Conservation (phyloP, 139 green algal genomes). For the Nannochloris sp. region DNA sequence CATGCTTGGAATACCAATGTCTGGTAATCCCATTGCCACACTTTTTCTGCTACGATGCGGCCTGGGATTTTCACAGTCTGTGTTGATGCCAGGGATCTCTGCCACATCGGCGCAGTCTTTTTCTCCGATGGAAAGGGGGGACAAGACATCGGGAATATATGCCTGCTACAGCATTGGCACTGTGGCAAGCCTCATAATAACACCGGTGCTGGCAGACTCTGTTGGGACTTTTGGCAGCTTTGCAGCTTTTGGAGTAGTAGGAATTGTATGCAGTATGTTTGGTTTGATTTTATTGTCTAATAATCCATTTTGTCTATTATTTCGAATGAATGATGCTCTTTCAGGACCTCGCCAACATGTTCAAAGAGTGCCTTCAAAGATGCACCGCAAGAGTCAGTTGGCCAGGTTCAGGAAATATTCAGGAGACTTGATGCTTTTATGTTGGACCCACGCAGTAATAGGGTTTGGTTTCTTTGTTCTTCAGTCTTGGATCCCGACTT, state of each 20-base stretch:
- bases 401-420: background rate
- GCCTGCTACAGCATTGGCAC: conserved; percentile 49
- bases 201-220: conserved; percentile 27
- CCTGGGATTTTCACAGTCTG: conserved; percentile 46
- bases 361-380: background rate
- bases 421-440: conserved; percentile 33
- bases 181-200: conserved; percentile 38
- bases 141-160: conserved; percentile 41
- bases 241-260: conserved; percentile 20
- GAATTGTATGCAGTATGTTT: conserved; percentile 28
- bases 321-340: background rate
- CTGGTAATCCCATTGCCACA: conserved; percentile 8
- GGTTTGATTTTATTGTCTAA: background rate
- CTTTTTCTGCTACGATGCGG: conserved; percentile 26
- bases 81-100: conserved; percentile 52
- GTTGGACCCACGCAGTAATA: conserved; percentile 45
- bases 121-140: conserved; percentile 18
- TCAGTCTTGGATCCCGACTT: conserved; percentile 46
- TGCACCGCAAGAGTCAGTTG: background rate
- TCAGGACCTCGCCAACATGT: background rate
- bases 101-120: conserved; percentile 46
- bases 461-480: conserved; percentile 58
- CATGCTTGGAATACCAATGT: background rate
- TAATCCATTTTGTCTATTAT: background rate
- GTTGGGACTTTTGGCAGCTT: conserved; percentile 34